Base-by-base conservation (phyloP, 805 yeast species). In the Hemisphaericaspora nanyangensis region DNA sequence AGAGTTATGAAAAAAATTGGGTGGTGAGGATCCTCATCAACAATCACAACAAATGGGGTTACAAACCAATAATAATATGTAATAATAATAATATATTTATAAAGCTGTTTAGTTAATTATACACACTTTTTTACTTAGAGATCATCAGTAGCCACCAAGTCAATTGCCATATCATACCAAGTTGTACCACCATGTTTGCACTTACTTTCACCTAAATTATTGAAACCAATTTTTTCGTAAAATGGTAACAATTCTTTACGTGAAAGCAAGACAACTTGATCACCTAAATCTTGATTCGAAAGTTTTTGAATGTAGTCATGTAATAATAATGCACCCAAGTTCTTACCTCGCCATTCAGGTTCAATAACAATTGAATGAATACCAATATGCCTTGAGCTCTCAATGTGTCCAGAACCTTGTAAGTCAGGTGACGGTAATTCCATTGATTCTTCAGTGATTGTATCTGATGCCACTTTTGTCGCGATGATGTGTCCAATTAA, bases 281-380 rank as follows among this genome's bases (percentile, higher is more conserved):
- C 85, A 33, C 93, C 96, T 45, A 88, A 80, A 49, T 81, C 87
- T 58, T 89, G 95, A 58, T 88, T 88, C 35, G 87, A 78, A 60
- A 91, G 68, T 56, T 91, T 86, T 61, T 93, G 97, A 45, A 90
- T 76, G 64, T 86, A 93, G 63, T 91, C 99, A 50, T 85, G 88
- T 52, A 91, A 62, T 54, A 91, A 65, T 42, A 89, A 68, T 11
- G 95, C 78, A 7, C 95, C 98, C 43, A 93, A 68, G 55, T 85
- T 86, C 61, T 80, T 76, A 43, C 90, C 86, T 58, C 82, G 87
- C 73, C 79, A 87, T 29, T 79, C 78, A 17, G 89, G 85, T 49
- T 79, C 79, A 19, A 93, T 77, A 2, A 80, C 90, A 17, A 91
- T 65, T 4, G 93, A 79, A 59, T 93, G 98, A 35, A 91, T 72